Evolutionary conservation across 2,329 filamentous ascomycete species (phyloP).

Genomic region (Fusarium oligoseptatum): DNA sequence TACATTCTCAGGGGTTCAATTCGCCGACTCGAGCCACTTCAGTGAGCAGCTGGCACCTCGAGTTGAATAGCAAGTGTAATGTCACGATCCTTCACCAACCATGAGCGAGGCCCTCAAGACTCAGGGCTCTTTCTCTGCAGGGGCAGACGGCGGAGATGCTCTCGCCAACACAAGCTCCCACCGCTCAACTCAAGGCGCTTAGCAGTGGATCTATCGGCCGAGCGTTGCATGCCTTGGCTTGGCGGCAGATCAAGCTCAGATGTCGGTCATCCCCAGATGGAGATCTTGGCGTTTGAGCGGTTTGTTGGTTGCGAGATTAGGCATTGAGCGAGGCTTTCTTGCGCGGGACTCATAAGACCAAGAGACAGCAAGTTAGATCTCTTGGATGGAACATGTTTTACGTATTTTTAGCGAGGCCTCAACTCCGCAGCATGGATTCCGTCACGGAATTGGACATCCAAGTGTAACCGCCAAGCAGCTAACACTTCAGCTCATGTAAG

Average conservation of each 20-base stretch:
- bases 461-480: not conserved
- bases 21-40: not conserved
- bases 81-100: not conserved
- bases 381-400: not conserved
- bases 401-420: not conserved
- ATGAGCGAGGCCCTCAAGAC: not conserved
- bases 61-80: not conserved
- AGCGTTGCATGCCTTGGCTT: not conserved
- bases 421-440: not conserved
- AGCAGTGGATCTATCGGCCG: not conserved
- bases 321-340: not conserved
- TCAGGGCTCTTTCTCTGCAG: not conserved
- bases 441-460: not conserved
- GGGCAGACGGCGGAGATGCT: not conserved
- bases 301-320: not conserved
- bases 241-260: not conserved
- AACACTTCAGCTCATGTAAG: not conserved
- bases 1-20: not conserved
- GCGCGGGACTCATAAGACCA: not conserved
- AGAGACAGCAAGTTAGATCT: not conserved
- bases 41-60: not conserved
- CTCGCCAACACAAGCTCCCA: not conserved
- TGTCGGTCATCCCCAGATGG: not conserved
- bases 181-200: not conserved
- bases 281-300: not conserved